Conservation (phyloP, 2,329 filamentous ascomycete species). For the Apiospora phragmitis region DNA sequence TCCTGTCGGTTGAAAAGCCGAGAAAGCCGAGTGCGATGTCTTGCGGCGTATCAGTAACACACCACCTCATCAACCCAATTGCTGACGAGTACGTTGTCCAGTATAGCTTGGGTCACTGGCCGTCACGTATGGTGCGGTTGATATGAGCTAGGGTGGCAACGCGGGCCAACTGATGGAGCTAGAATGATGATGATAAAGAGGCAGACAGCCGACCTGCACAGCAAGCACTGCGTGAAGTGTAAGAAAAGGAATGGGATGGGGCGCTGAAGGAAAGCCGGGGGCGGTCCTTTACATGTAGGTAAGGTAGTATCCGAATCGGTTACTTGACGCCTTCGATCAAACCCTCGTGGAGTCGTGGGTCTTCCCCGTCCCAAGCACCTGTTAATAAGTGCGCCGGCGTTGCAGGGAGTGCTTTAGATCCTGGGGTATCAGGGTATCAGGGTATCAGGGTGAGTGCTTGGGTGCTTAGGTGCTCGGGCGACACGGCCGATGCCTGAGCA, state of each 20-base stretch:
- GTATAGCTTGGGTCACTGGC: background rate
- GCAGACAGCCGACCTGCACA: background rate
- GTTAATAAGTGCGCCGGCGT: background rate
- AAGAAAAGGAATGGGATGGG: background rate
- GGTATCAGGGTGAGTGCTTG: background rate
- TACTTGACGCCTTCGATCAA: background rate
- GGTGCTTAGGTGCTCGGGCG: background rate
- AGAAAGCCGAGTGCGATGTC: background rate
- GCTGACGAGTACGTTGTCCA: background rate
- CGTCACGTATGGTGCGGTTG: too few relatives aligned
- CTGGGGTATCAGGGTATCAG: background rate
- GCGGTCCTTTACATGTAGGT: background rate
- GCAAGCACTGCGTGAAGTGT: background rate
- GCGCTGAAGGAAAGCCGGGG: background rate
- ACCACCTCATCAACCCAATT: background rate
- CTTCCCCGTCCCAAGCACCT: background rate
- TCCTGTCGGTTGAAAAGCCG: background rate
- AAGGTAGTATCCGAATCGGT: background rate
- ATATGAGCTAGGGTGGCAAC: background rate
- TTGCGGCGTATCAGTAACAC: background rate
- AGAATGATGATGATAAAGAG: background rate
- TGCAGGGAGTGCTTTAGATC: background rate
- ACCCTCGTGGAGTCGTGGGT: slow-evolving; percentile 4
- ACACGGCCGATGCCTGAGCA: background rate
- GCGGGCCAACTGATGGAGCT: background rate